phyloP scores from a whole-genome alignment of 2,329 filamentous ascomycete genomes.

The Curvularia spicifera region DNA sequence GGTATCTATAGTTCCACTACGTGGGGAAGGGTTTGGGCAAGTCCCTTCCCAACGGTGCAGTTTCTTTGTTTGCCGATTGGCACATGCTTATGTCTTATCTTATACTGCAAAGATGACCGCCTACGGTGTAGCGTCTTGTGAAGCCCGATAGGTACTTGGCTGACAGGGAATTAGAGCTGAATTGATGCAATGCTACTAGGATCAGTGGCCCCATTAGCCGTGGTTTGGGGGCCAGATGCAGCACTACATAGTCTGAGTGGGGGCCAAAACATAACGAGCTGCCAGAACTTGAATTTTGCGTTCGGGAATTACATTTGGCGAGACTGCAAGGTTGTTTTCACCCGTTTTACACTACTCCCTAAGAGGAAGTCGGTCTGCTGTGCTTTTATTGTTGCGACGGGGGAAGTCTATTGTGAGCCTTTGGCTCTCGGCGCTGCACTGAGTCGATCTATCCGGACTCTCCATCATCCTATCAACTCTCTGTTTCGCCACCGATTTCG shows the following conservation, averaged over 20 bases:
- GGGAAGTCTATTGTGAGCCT: neutral
- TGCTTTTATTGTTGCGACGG: neutral
- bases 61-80: neutral
- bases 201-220: neutral
- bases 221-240: neutral
- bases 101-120: neutral
- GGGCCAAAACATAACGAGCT: neutral
- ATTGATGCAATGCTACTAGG: neutral
- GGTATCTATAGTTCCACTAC: neutral
- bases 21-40: neutral
- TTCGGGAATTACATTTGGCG: neutral
- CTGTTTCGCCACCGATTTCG: neutral
- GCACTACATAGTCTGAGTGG: neutral
- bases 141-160: conserved; percentile 1
- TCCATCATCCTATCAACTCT: neutral
- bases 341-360: neutral
- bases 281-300: neutral
- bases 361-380: neutral
- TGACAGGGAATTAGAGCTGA: neutral
- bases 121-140: neutral
- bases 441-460: neutral
- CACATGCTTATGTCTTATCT: neutral
- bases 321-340: neutral
- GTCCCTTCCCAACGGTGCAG: neutral
- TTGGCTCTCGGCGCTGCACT: neutral